These are phyloP conservation scores for Agrocybe praecox DNA, from an alignment of 768 basidiomycete genomes.

Conservation along the genomic window DNA sequence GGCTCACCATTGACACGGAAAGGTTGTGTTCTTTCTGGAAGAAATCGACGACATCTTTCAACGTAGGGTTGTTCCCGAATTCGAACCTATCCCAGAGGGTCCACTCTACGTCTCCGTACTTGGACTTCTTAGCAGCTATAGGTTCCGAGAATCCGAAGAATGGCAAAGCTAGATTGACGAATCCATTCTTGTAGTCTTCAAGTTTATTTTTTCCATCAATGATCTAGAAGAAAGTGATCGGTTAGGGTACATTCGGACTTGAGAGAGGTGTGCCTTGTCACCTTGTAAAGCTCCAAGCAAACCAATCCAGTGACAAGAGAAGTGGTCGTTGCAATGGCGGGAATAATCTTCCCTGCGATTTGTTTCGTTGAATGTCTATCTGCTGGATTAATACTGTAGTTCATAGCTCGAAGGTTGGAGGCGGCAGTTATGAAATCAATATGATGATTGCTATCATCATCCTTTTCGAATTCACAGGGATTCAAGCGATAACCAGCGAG, in stretches of 20 bases:
- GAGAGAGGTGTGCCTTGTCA: constrained; percentile 26
- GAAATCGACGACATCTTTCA: constrained; percentile 81
- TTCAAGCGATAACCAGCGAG: constrained; percentile 94
- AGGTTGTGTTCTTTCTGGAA: constrained; percentile 86
- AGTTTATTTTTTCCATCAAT: constrained; percentile 94
- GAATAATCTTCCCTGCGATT: constrained; percentile 99
- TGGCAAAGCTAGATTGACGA: constrained; percentile 95
- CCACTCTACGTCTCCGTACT: constrained; percentile 90
- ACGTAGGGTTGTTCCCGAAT: constrained; percentile 86
- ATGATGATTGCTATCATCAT: constrained; percentile 96
- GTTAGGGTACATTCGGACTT: background rate
- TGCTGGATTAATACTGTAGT: constrained; percentile 87
- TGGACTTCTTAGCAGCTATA: constrained; percentile 84
- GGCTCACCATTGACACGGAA: constrained; percentile 93
- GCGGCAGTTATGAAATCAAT: constrained; percentile 99
- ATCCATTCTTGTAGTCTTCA: constrained; percentile 98
- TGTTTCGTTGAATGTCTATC: constrained; percentile 95
- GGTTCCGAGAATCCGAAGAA: constrained; percentile 99
- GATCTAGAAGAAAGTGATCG: constrained; percentile 49
- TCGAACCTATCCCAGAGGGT: constrained; percentile 98
- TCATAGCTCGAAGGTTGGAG: constrained; percentile 93
- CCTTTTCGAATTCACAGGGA: constrained; percentile 98
- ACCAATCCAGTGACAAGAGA: constrained; percentile 94
- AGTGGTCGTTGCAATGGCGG: constrained; percentile 98
- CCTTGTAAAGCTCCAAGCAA: constrained; percentile 97